Base-by-base conservation (phyloP, 2,329 filamentous ascomycete species). In the Monosporascus sp. region DNA sequence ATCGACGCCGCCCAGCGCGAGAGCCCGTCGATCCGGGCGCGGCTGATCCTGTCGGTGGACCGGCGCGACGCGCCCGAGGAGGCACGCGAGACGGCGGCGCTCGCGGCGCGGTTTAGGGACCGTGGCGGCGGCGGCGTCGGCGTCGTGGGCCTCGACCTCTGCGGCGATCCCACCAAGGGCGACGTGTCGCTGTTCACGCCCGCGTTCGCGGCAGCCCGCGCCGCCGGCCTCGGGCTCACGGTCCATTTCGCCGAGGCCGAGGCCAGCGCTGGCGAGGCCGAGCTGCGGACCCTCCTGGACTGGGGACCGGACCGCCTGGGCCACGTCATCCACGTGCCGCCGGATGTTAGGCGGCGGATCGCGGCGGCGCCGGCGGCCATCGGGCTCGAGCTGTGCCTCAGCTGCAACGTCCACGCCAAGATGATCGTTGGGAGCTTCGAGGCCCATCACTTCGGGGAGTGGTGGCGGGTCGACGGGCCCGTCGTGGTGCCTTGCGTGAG, bases 371-470 rank as follows among this genome's bases (percentile, higher is more conserved):
- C 58, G 18, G 73, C 75, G 14, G 75, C 75, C 1, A 65, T 92
- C 28, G 88, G 86, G 2, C 68, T 94, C 14, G 89, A 94, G 70
- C 66, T 94, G 38, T 94, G 89, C 56, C 72, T 94, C 56, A 90
- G 85, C 59, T 93, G 89, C 69, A 94, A 94, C 62, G 88, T 94
- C 2, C 82, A 86, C 59, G 87, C 87, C 2, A 84, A 83, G 59
- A 84, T 94, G 82, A 84, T 87, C 49, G 72, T 75, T 1, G 86
- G 87, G 0, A 81, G 83, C 7, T 82, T 79, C 56, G 75, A 78
- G 53, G 84, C 84, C 48, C 89, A 94, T 69, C 89, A 94, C 72
- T 91, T 94, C 70, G 85, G 86, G 15, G 78, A 83, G 63, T 94
- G 89, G 89, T 78, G 72, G 71, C 72, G 74, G 46, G 74, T 80